A percentile compares a stretch with the other conserved stretches of the same genome.
Evolutionary conservation across 2,329 filamentous ascomycete species (phyloP).

Genomic region (Orbilia ellipsospora): DNA sequence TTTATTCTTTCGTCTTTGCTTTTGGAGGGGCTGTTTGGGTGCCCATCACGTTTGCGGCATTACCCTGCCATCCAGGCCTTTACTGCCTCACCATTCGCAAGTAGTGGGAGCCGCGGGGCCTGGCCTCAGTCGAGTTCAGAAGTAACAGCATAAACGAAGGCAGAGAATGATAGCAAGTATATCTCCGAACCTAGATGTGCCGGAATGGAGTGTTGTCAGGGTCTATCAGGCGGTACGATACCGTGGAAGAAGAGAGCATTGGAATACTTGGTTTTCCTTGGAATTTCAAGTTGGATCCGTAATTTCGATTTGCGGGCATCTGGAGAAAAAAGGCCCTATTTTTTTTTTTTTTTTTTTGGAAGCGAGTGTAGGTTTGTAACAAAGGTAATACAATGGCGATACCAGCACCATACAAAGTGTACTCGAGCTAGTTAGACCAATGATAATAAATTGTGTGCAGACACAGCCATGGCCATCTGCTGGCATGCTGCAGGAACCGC

Average conservation of each 20-base stretch:
- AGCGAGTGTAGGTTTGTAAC: neutral
- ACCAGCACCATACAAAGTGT: no score
- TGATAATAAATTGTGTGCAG: neutral
- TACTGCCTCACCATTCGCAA: conserved; percentile 24
- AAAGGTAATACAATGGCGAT: conserved; percentile 2
- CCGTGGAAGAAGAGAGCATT: no score
- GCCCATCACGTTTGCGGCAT: conserved; percentile 53
- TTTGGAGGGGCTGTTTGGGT: conserved; percentile 41
- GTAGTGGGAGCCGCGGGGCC: conserved; percentile 6
- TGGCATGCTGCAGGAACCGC: neutral
- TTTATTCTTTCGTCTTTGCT: neutral
- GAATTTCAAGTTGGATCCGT: no score
- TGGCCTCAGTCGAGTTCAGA: neutral
- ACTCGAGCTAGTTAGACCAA: no score
- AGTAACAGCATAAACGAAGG: neutral
- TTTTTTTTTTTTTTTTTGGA: neutral
- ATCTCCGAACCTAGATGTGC: no score
- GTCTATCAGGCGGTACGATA: no score
- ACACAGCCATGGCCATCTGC: conserved; percentile 1
- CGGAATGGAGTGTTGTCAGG: no score
- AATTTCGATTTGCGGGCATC: no score
- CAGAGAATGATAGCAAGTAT: neutral
- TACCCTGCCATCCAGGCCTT: conserved; percentile 33
- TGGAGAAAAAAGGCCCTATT: no score
- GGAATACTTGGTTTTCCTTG: no score